Conservation (phyloP, 2,329 filamentous ascomycete genomes). For the Phialocephala subalpina region DNA sequence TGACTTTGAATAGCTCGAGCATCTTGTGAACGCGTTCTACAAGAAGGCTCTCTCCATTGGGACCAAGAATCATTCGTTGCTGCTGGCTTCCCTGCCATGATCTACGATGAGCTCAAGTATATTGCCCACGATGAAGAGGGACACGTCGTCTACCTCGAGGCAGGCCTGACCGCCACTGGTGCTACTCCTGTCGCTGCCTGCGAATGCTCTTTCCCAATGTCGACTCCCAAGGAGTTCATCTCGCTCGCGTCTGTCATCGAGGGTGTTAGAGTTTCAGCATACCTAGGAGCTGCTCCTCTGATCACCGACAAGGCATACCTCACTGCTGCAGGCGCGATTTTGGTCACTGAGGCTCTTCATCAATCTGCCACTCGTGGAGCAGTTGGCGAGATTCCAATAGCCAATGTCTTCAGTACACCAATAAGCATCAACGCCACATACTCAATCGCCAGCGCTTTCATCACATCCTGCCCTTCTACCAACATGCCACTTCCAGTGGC, state of each 20-base stretch:
- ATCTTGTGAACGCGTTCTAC: slow-evolving; percentile 72
- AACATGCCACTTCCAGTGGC: slow-evolving; percentile 66
- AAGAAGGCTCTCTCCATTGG: slow-evolving; percentile 65
- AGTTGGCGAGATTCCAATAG: slow-evolving; percentile 58
- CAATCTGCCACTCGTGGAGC: slow-evolving; percentile 64
- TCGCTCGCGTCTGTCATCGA: slow-evolving; percentile 63
- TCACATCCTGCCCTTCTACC: slow-evolving; percentile 61
- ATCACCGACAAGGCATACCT: slow-evolving; percentile 66
- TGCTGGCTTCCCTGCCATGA: slow-evolving; percentile 57
- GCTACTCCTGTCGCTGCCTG: slow-evolving; percentile 62
- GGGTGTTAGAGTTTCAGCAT: slow-evolving; percentile 65
- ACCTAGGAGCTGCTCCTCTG: slow-evolving; percentile 67
- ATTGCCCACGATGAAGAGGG: slow-evolving; percentile 64
- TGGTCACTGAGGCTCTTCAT: slow-evolving; percentile 73
- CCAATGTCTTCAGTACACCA: slow-evolving; percentile 67
- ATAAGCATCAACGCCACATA: slow-evolving; percentile 66
- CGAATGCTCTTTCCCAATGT: slow-evolving; percentile 62
- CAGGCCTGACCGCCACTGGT: slow-evolving; percentile 53
- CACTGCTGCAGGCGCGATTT: slow-evolving; percentile 68
- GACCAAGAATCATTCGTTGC: slow-evolving; percentile 57
- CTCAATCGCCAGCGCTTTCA: slow-evolving; percentile 69
- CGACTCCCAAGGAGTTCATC: slow-evolving; percentile 58
- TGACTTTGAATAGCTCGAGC: slow-evolving; percentile 52
- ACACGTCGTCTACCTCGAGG: slow-evolving; percentile 65
- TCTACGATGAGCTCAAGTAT: slow-evolving; percentile 65